Evolutionary conservation across 2,329 filamentous ascomycete species (phyloP).

Genomic region (Orbilia oligospora): DNA sequence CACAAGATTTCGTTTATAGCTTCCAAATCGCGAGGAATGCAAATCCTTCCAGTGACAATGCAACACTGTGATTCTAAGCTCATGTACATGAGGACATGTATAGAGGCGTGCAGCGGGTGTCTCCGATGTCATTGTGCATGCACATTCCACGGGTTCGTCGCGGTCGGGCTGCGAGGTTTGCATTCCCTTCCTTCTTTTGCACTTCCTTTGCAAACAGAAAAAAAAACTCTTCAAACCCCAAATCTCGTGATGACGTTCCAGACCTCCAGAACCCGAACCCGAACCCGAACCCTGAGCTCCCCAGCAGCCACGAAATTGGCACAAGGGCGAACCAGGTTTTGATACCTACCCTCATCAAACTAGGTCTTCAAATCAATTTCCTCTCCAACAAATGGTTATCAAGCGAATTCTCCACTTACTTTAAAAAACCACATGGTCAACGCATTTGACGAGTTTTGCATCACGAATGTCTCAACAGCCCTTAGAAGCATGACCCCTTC

Average conservation of each 20-base stretch:
- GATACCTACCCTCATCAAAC: conserved; percentile 54
- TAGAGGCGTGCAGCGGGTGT: conserved; percentile 34
- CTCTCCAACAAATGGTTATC: conserved; percentile 51
- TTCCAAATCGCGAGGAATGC: conserved; percentile 46
- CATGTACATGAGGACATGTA: not conserved
- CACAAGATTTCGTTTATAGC: conserved; percentile 44
- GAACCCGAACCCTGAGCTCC: conserved; percentile 22
- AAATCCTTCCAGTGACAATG: conserved; percentile 14
- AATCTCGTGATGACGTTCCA: conserved; percentile 29
- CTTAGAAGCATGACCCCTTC: conserved; percentile 27
- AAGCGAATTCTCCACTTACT: conserved; percentile 35
- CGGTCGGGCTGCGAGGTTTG: conserved; percentile 33
- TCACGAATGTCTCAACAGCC: conserved; percentile 48
- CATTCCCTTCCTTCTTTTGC: conserved; percentile 17
- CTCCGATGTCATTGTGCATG: conserved; percentile 50
- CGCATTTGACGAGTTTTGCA: conserved; percentile 41
- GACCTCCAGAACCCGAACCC: conserved; percentile 33
- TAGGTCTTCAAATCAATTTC: conserved; percentile 39
- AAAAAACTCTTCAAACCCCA: conserved; percentile 1
- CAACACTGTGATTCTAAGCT: conserved; percentile 11
- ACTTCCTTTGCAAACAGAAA: conserved; percentile 21
- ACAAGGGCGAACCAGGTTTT: conserved; percentile 51
- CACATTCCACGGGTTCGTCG: conserved; percentile 49
- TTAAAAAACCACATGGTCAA: conserved; percentile 60
- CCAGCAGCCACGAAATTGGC: conserved; percentile 52